These are phyloP conservation scores for Austropuccinia psidii DNA, from an alignment of 1,284 basidiomycete genomes.

Conservation along the genomic window DNA sequence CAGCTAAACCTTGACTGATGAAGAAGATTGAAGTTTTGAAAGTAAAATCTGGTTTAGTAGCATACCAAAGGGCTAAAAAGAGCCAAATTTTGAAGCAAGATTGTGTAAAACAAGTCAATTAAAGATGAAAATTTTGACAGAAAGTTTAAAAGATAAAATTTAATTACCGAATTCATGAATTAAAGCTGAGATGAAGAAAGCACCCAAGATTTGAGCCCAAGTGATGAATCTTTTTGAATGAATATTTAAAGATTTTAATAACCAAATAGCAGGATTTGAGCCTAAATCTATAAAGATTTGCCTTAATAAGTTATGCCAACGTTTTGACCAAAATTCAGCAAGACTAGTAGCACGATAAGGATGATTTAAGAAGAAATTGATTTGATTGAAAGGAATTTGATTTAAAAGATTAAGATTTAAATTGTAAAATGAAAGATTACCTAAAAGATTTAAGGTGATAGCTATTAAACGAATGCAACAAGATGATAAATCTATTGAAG, in stretches of 20 bases:
- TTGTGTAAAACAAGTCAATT: neutral
- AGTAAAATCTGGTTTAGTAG: neutral
- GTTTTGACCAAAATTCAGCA: slow-evolving; percentile 10
- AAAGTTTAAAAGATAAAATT: no score
- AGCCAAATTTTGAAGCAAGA: neutral
- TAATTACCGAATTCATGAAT: slow-evolving; percentile 3
- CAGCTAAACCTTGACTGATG: slow-evolving; percentile 39
- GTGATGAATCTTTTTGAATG: neutral
- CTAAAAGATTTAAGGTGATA: neutral
- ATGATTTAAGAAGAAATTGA: neutral
- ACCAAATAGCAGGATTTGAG: neutral
- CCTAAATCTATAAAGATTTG: slow-evolving; percentile 20
- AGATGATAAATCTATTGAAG: neutral
- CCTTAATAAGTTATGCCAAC: slow-evolving; percentile 4
- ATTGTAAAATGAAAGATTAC: no score
- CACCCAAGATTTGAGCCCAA: neutral
- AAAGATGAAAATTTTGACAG: neutral
- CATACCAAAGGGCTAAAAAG: neutral
- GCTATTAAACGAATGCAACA: neutral
- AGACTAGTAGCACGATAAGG: neutral
- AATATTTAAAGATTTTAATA: neutral
- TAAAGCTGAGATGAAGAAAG: slow-evolving; percentile 6
- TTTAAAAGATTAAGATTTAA: no score
- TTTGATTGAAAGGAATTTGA: no score
- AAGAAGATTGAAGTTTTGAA: slow-evolving; percentile 38